Percentiles rank a stretch among this genome's conserved stretches.
phyloP scores from a whole-genome alignment of 768 basidiomycete genomes.

The Kwoniella bestiolae region DNA sequence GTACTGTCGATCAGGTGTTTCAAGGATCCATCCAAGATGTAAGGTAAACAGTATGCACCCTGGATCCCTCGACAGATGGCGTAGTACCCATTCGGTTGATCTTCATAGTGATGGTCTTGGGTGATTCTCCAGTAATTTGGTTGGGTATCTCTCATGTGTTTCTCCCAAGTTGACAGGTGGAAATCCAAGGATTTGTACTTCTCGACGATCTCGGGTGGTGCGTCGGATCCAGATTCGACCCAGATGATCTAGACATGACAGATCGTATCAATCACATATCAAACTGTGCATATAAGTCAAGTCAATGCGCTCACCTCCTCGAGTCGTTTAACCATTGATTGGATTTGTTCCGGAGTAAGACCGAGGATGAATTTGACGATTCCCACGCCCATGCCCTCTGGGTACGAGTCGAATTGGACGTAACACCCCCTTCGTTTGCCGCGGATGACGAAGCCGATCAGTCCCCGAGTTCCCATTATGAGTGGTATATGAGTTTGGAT shows the following conservation, averaged over 20 bases:
- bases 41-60: constrained; percentile 4
- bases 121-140: neutral
- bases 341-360: constrained; percentile 9
- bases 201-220: neutral
- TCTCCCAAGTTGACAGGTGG: neutral
- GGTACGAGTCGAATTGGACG: constrained; percentile 26
- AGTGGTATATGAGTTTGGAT: neutral
- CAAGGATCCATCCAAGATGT: constrained; percentile 14
- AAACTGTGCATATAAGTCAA: too few species aligned
- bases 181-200: constrained; percentile 2
- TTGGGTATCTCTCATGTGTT: neutral
- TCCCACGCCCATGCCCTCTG: constrained; percentile 8
- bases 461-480: constrained; percentile 18
- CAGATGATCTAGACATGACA: neutral
- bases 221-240: neutral
- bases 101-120: neutral
- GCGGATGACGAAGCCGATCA: constrained; percentile 20
- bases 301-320: constrained; percentile 8
- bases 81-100: neutral
- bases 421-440: constrained; percentile 15
- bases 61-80: neutral
- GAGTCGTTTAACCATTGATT: constrained; percentile 7
- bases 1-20: constrained; percentile 12
- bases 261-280: too few species aligned
- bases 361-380: constrained; percentile 21